phyloP scores from a whole-genome alignment of 2,329 filamentous ascomycete genomes.

The Paracoccidioides lutzii region DNA sequence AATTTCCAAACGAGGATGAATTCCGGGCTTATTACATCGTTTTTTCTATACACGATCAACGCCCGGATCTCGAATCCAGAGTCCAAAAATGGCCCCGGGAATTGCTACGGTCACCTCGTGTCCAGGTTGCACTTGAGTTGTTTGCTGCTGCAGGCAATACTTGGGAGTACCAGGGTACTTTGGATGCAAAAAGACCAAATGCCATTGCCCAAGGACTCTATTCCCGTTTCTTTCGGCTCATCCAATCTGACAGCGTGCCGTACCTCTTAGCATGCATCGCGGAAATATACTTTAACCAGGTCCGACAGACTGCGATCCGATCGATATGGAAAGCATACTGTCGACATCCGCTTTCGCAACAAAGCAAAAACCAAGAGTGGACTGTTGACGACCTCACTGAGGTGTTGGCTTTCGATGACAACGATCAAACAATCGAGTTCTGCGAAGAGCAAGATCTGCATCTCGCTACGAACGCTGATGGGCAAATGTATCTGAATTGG shows the following conservation, averaged over 20 bases:
- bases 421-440: conserved; percentile 41
- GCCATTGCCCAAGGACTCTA: conserved; percentile 47
- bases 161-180: conserved; percentile 38
- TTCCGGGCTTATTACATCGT: conserved; percentile 51
- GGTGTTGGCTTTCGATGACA: conserved; percentile 43
- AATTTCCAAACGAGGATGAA: conserved; percentile 48
- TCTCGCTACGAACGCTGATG: conserved; percentile 35
- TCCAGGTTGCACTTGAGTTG: conserved; percentile 45
- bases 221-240: conserved; percentile 43
- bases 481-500: conserved; percentile 40
- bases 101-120: conserved; percentile 38
- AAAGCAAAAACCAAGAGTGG: conserved; percentile 43
- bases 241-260: conserved; percentile 43
- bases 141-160: conserved; percentile 44
- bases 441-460: conserved; percentile 42
- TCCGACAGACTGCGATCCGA: conserved; percentile 44
- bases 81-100: conserved; percentile 43
- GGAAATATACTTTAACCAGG: conserved; percentile 48
- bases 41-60: conserved; percentile 40
- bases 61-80: conserved; percentile 44
- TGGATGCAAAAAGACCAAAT: conserved; percentile 37
- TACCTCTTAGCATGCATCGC: conserved; percentile 53
- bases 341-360: conserved; percentile 34
- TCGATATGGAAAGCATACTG: conserved; percentile 43
- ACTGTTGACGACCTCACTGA: conserved; percentile 40